These are phyloP conservation scores for Paragyromitra xinjiangensis DNA, from an alignment of 495 filamentous ascomycete genomes.

Conservation along the genomic window DNA sequence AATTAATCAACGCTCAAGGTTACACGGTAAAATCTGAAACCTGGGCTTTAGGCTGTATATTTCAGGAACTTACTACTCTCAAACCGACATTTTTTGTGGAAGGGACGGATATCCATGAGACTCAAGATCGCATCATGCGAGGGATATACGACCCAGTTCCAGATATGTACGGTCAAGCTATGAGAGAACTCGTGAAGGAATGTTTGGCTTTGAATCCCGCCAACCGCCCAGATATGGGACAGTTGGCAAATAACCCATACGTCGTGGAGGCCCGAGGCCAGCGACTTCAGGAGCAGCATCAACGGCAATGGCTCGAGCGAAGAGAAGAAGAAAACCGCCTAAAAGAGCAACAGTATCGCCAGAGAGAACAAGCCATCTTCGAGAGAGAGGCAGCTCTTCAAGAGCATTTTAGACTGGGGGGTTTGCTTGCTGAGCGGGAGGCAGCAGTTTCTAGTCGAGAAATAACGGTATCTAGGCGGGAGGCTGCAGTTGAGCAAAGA, in stretches of 20 bases:
- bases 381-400: too few species aligned
- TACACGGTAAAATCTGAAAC: slow-evolving; percentile 3
- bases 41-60: slow-evolving; percentile 2
- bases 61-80: background rate
- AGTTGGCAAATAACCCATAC: background rate
- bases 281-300: background rate
- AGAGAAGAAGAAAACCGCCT: background rate
- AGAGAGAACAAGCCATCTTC: too few species aligned
- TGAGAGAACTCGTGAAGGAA: background rate
- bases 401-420: too few species aligned
- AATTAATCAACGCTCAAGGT: background rate
- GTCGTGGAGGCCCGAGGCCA: slow-evolving; percentile 3
- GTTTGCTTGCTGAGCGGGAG: too few species aligned
- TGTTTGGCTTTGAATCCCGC: background rate
- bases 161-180: background rate
- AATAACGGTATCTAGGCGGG: too few species aligned
- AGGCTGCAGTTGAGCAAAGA: too few species aligned
- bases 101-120: background rate
- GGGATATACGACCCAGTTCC: background rate
- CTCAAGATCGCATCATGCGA: too few species aligned
- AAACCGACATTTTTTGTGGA: background rate
- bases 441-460: too few species aligned
- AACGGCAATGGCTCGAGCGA: background rate
- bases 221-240: background rate
- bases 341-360: too few species aligned